Conservation (phyloP, 306 rosid genomes). For the Bauhinia variegata region DNA sequence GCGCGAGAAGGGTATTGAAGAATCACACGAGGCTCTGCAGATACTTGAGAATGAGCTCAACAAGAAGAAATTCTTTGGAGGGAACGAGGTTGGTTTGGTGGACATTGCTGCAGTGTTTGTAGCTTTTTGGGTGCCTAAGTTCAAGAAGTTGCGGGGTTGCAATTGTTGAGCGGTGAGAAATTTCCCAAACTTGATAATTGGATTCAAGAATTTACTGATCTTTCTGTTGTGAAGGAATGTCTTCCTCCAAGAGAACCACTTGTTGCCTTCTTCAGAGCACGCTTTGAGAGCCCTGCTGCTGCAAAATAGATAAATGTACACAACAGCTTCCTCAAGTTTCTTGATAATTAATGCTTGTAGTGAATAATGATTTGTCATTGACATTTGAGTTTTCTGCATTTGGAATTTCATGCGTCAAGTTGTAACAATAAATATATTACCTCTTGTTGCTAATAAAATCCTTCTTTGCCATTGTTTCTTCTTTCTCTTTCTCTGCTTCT, state of each 20-base stretch:
- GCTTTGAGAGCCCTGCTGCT: background rate
- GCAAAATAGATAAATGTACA: slow-evolving; percentile 9
- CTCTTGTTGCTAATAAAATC: no score
- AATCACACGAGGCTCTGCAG: slow-evolving; percentile 36
- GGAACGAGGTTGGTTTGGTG: slow-evolving; percentile 49
- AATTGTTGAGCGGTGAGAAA: slow-evolving; percentile 41
- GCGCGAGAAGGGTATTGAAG: slow-evolving; percentile 43
- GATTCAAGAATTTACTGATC: slow-evolving; percentile 43
- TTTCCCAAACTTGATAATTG: slow-evolving; percentile 52
- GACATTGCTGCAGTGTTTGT: slow-evolving; percentile 55
- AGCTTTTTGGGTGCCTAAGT: slow-evolving; percentile 45
- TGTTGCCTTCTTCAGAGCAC: slow-evolving; percentile 27
- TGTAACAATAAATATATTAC: no score
- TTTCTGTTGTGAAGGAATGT: slow-evolving; percentile 33
- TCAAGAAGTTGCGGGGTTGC: slow-evolving; percentile 45
- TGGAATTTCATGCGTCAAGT: no score
- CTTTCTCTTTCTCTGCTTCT: no score
- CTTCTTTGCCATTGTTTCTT: no score
- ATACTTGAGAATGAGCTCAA: slow-evolving; percentile 59
- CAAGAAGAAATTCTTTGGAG: slow-evolving; percentile 61
- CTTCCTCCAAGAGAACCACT: slow-evolving; percentile 49
- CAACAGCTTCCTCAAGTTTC: no score
- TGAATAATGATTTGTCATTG: no score
- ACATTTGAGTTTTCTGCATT: no score
- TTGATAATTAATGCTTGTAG: no score